phyloP scores from a whole-genome alignment of 768 basidiomycete species.

The Naganishia vishniacii region DNA sequence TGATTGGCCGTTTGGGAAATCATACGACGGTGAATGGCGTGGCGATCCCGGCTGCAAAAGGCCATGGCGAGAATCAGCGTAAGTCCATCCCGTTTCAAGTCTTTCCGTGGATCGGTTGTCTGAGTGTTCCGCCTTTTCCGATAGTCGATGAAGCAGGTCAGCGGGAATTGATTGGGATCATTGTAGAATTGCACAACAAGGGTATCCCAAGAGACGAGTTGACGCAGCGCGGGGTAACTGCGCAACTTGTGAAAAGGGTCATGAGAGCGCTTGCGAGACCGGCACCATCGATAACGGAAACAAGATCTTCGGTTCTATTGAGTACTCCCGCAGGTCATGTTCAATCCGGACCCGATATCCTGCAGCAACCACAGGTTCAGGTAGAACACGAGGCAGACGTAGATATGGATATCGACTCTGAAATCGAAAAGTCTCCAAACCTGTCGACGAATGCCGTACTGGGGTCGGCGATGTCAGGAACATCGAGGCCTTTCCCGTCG shows the following conservation, averaged over 20 bases:
- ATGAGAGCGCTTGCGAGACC: constrained; percentile 8
- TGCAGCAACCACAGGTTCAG: neutral
- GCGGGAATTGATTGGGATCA: constrained; percentile 10
- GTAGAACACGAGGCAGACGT: constrained; percentile 6
- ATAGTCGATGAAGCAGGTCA: constrained; percentile 17
- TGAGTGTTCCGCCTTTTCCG: too few relatives aligned
- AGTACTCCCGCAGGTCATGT: too few relatives aligned
- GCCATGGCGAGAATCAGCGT: constrained; percentile 11
- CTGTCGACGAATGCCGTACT: neutral
- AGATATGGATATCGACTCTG: constrained; percentile 19
- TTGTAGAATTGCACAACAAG: constrained; percentile 14
- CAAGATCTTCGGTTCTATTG: too few relatives aligned
- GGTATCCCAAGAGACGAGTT: constrained; percentile 5
- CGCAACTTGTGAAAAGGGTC: constrained; percentile 12
- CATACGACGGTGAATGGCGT: constrained; percentile 16
- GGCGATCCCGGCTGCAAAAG: neutral
- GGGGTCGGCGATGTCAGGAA: neutral
- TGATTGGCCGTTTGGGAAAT: constrained; percentile 8
- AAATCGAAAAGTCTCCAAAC: neutral
- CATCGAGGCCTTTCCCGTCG: neutral
- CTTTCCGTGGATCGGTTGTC: neutral
- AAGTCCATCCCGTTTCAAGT: neutral
- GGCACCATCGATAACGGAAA: neutral
- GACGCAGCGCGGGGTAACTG: constrained; percentile 6
- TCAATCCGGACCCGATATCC: too few relatives aligned